phyloP scores from a whole-genome alignment of 2,329 filamentous ascomycete species.

The Tolypocladium guangdongense region DNA sequence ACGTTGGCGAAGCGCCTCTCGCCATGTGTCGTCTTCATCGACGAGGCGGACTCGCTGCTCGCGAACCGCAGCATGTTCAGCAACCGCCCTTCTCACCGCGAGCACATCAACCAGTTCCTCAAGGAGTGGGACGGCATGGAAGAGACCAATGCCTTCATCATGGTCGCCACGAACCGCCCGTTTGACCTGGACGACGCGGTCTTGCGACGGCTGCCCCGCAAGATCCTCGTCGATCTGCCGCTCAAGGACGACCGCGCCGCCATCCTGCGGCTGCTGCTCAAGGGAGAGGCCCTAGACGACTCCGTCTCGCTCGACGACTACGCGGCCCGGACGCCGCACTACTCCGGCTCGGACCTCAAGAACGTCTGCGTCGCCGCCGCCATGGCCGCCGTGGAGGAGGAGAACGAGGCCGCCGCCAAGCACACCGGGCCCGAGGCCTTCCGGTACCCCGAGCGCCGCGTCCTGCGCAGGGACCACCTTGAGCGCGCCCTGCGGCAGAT shows the following conservation, averaged over 20 bases:
- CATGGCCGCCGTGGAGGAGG: conserved; percentile 68
- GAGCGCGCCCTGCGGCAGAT: conserved; percentile 80
- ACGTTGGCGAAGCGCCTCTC: conserved; percentile 81
- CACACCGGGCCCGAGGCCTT: conserved; percentile 33
- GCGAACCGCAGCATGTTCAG: conserved; percentile 59
- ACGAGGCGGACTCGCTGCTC: conserved; percentile 90
- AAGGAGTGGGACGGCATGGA: conserved; percentile 92
- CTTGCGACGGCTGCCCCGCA: conserved; percentile 61
- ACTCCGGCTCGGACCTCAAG: conserved; percentile 76
- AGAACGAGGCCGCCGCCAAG: conserved; percentile 34
- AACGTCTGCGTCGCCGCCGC: conserved; percentile 73
- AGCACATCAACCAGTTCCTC: conserved; percentile 93
- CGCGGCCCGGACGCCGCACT: conserved; percentile 59
- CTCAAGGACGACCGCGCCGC: conserved; percentile 52
- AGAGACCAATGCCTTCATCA: conserved; percentile 81
- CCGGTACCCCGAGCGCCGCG: conserved; percentile 48
- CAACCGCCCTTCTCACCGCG: conserved; percentile 63
- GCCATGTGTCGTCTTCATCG: conserved; percentile 91
- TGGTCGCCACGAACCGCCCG: conserved; percentile 93
- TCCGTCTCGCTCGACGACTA: conserved; percentile 51
- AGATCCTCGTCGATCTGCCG: conserved; percentile 64
- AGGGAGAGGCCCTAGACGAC: conserved; percentile 51
- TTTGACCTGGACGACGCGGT: conserved; percentile 91
- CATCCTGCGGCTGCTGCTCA: conserved; percentile 62
- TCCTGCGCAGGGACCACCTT: conserved; percentile 61